Conservation (phyloP, 768 basidiomycete genomes). For the Zangia roseola region DNA sequence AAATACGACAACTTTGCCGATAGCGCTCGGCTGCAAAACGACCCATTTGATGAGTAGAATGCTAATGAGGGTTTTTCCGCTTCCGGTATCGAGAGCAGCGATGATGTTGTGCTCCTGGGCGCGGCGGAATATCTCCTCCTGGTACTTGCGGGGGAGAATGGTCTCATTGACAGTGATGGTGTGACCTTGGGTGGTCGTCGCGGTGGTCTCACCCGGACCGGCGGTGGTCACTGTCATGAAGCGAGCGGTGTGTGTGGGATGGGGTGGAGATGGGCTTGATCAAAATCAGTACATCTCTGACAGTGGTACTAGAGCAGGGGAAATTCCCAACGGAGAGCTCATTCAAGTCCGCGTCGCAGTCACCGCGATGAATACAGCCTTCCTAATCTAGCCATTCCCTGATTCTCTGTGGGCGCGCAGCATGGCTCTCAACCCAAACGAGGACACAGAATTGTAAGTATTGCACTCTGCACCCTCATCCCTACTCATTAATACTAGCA, state of each 20-base stretch:
- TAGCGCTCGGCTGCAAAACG: slow-evolving; percentile 45
- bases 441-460: slow-evolving; percentile 95
- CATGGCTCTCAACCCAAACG: slow-evolving; percentile 75
- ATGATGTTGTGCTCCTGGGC: slow-evolving; percentile 54
- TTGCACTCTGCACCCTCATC: not conserved
- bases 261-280: slow-evolving; percentile 1
- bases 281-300: slow-evolving; percentile 25
- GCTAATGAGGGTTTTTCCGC: slow-evolving; percentile 62
- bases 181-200: slow-evolving; percentile 26
- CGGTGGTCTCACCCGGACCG: slow-evolving; percentile 7
- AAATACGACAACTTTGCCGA: slow-evolving; percentile 68
- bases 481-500: slow-evolving; percentile 46
- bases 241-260: slow-evolving; percentile 14
- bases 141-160: slow-evolving; percentile 49
- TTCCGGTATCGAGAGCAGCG: slow-evolving; percentile 58
- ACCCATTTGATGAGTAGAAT: slow-evolving; percentile 75
- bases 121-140: slow-evolving; percentile 54
- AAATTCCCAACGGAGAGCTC: slow-evolving; percentile 7
- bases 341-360: slow-evolving; percentile 30
- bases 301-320: not conserved
- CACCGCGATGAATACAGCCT: slow-evolving; percentile 26
- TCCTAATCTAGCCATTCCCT: slow-evolving; percentile 20
- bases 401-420: slow-evolving; percentile 11
- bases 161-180: slow-evolving; percentile 33
- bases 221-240: slow-evolving; percentile 26